Conservation (phyloP, 2,329 filamentous ascomycete genomes). For the Alternaria arborescens region DNA sequence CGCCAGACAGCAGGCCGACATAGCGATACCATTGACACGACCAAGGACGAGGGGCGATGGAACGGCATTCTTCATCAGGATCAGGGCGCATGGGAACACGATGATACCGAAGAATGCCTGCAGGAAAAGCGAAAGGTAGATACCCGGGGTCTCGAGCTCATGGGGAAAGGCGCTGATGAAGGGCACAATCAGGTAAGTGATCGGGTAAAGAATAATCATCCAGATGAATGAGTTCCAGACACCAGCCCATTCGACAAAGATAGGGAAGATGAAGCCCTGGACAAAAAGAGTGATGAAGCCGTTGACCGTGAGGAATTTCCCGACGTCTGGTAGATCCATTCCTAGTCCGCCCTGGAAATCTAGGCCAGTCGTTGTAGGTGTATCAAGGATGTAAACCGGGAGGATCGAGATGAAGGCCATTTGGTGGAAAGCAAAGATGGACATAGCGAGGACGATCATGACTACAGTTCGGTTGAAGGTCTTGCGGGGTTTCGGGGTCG, state of each 20-base stretch:
- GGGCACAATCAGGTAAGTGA: conserved; percentile 73
- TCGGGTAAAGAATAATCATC: conserved; percentile 71
- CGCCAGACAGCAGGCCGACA: conserved; percentile 71
- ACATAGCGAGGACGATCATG: conserved; percentile 80
- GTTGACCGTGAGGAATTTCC: conserved; percentile 72
- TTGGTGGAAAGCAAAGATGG: conserved; percentile 85
- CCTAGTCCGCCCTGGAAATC: conserved; percentile 69
- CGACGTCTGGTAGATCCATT: conserved; percentile 70
- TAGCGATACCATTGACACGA: conserved; percentile 74
- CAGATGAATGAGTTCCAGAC: conserved; percentile 73
- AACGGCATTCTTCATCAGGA: conserved; percentile 77
- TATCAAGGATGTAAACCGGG: conserved; percentile 90
- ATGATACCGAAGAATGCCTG: conserved; percentile 75
- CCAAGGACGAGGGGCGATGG: conserved; percentile 70
- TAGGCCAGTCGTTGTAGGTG: conserved; percentile 52
- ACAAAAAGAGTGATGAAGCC: conserved; percentile 77
- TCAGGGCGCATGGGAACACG: conserved; percentile 73
- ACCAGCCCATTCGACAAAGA: conserved; percentile 69
- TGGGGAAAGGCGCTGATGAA: conserved; percentile 69
- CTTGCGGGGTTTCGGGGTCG: conserved; percentile 25
- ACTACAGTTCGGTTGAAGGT: conserved; percentile 72
- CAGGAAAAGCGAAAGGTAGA: conserved; percentile 70
- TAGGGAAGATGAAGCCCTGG: conserved; percentile 75
- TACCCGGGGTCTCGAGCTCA: conserved; percentile 63
- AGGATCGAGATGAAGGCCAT: conserved; percentile 94